Base-by-base conservation (phyloP, 1,139 yeast species). In the Candida gigantensis region DNA sequence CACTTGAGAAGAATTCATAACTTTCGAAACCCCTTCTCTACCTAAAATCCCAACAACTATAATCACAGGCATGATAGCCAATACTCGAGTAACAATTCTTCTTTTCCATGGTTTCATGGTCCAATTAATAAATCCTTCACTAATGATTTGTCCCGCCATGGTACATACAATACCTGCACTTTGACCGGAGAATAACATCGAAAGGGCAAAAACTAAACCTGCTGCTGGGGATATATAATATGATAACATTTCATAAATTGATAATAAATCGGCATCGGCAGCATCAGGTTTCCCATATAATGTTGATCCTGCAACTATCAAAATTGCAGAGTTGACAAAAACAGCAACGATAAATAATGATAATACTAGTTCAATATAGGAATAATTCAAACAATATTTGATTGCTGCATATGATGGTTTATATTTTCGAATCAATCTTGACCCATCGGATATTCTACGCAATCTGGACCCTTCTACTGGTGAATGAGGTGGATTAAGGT, bases 131-230 rank as follows among this genome's bases (percentile, higher is more conserved):
- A 84, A 84, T 0, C 94, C 94, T 56, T 84, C 94, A 38, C 87
- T 79, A 8, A 84, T 84, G 57, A 84, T 80, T 58, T 84, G 90
- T 2, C 92, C 92, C 1, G 90, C 81, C 72, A 84, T 73, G 1
- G 94, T 84, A 57, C 92, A 84, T 2, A 84, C 88, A 14, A 84
- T 80, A 19, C 92, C 92, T 1, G 92, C 92, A 48, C 87, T 80
- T 51, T 84, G 86, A 12, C 92, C 90, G 3, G 89, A 80, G 47
- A 83, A 83, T 32, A 84, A 61, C 70, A 84, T 72, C 0, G 90
- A 88, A 39, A 84, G 63, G 8, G 86, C 88, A 62, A 84, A 84
- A 1, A 84, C 68, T 2, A 83, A 63, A 5, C 92, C 94, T 0
- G 89, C 90, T 15, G 79, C 72, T 15, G 83, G 79, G 0, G 88